Evolutionary conservation across 495 filamentous ascomycete species (phyloP).

Genomic region (Aspergillus bertholletiae): DNA sequence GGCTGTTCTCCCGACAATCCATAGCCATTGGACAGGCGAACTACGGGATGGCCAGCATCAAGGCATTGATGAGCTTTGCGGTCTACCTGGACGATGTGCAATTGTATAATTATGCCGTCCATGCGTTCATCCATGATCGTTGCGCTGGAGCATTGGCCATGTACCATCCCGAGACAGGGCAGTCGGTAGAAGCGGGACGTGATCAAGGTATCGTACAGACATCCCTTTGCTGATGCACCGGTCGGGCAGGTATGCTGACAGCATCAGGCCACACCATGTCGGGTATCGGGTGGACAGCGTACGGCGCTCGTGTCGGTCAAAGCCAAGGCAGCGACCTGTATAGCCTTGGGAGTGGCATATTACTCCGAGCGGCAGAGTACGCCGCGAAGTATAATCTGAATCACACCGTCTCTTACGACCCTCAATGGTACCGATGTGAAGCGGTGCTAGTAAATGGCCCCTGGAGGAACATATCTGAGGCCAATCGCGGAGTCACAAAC

Average conservation of each 20-base stretch:
- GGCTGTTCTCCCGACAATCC: conserved; percentile 31
- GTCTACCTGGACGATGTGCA: conserved; percentile 37
- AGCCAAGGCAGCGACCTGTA: conserved; percentile 33
- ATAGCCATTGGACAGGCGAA: conserved; percentile 30
- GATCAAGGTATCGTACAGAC: conserved; percentile 13
- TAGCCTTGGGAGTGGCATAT: conserved; percentile 21
- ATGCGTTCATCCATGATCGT: conserved; percentile 25
- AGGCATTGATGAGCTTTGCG: conserved; percentile 31
- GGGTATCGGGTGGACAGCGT: conserved; percentile 28
- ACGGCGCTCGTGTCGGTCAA: conserved; percentile 22
- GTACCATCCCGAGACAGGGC: conserved; percentile 24
- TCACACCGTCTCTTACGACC: conserved; percentile 30
- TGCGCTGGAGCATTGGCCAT: conserved; percentile 23
- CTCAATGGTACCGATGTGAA: conserved; percentile 32
- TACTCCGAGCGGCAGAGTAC: conserved; percentile 33
- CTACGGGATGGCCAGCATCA: conserved; percentile 25
- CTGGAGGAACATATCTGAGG: conserved; percentile 26
- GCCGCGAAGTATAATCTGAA: conserved; percentile 31
- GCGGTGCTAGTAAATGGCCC: conserved; percentile 32
- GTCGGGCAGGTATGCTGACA: not conserved
- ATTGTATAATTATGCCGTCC: conserved; percentile 31
- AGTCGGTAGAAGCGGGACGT: conserved; percentile 13
- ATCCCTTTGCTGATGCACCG: no score
- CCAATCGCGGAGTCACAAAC: conserved; percentile 22
- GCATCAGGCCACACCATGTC: conserved; percentile 4